Base-by-base conservation (phyloP, 2,329 filamentous ascomycete species). In the Paecilomyces sp. region DNA sequence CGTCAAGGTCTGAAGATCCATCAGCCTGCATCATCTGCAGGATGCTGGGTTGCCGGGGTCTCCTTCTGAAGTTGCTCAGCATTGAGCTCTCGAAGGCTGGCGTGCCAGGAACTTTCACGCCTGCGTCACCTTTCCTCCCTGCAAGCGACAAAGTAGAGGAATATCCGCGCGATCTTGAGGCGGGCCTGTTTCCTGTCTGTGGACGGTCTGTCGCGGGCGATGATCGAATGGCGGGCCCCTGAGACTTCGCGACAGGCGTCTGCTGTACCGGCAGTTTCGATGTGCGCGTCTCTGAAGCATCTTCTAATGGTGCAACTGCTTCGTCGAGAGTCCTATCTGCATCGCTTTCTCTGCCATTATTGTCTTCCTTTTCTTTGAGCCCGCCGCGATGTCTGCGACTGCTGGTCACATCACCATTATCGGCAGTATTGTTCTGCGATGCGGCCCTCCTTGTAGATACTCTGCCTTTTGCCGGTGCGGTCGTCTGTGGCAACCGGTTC, bases 11-110 rank as follows among this genome's bases (percentile, higher is more conserved):
- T 28, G 73, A 72, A 25, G 73, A 72, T n/a, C 65, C 68, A 60
- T 74, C 74, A 34, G 72, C 72, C 51, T 77, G 74, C 71, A 78
- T 74, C 70, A 78, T 73, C 36, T 77, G 75, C 7, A 79, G 66
- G 55, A 79, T 76, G 65, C 77, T 79, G 25, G 74, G 72, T 60
- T 79, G 77, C 61, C 77, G 72, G 12, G 76, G 72, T 33, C 77
- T 67, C 41, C 74, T 70, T 57, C 76, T 74, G 62, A 79, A 79
- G 61, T 77, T 76, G 61, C 74, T 77, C 58, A 79, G 59, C 57
- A 78, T 70, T 3, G 76, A 79, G 57, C 66, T 75, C 56, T 79
- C 76, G 58, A 74, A 76, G 4, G 68, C 72, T 47, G 77, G 77
- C 8, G 77, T 79, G 11, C 72, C 75, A 28, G 72, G 71, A 25